phyloP scores from a whole-genome alignment of 257 asterid genomes.

The Solanum chiquidenum region DNA sequence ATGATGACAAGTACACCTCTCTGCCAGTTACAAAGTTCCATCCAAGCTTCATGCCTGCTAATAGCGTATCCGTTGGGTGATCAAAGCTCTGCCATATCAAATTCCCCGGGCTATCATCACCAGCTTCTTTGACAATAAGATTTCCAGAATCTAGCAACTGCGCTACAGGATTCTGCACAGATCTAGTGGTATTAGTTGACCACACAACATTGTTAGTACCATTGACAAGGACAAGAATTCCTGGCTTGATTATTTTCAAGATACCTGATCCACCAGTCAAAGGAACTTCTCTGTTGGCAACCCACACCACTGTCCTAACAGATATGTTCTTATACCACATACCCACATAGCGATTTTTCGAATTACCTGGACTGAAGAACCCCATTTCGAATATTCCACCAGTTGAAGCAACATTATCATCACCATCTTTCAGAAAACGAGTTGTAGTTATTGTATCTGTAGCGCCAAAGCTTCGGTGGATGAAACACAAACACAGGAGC shows the following conservation, averaged over 20 bases:
- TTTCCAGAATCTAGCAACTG: slow-evolving; percentile 19
- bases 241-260: not conserved
- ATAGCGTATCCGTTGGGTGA: slow-evolving; percentile 1
- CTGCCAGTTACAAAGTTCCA: not conserved
- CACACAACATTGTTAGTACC: not conserved
- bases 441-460: slow-evolving; percentile 5
- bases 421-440: slow-evolving; percentile 1
- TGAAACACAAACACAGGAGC: not conserved
- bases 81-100: not conserved
- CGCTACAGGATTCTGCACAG: not conserved
- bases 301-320: not conserved
- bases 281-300: slow-evolving; percentile 11
- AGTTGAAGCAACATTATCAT: not conserved
- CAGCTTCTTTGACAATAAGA: slow-evolving; percentile 13
- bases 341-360: slow-evolving; percentile 4
- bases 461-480: not conserved
- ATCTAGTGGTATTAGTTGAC: slow-evolving; percentile 5
- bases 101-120: not conserved
- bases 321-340: slow-evolving; percentile 4
- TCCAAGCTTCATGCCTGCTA: slow-evolving; percentile 9
- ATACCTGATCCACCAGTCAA: not conserved
- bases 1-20: slow-evolving; percentile 14
- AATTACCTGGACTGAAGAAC: slow-evolving; percentile 14
- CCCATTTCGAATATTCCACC: slow-evolving; percentile 13
- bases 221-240: slow-evolving; percentile 7